Evolutionary conservation across 1,139 yeast species (phyloP), one percentile per base, ranked within the genome.

Genomic region (Blastobotrys buckinghamii): DNA sequence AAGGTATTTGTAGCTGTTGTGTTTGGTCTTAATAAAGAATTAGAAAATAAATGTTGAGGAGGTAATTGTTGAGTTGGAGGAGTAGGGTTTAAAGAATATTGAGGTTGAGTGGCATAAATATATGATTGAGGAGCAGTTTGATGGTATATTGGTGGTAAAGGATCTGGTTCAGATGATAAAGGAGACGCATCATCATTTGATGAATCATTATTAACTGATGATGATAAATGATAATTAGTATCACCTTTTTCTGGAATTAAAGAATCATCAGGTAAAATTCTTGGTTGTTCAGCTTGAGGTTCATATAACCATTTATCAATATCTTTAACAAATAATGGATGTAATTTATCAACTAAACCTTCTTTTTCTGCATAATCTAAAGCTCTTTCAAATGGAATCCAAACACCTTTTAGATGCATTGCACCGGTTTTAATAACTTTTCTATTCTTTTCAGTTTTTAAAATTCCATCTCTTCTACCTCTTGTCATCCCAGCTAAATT

Each of bases 311-410:
- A 52, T 16, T 59, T 44, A 47, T 85, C 84, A 55, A 88, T 85
- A 64, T 89, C 95, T 55, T 87, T 77, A 24, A 87, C 95, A 68
- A 89, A 88, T 54, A 89, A 73, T 1, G 96, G 96, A 63, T 85
- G 88, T 54, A 89, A 74, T 52, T 81, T 63, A 61, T 88, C 96
- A 34, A 82, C 84, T 50, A 89, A 86, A 16, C 84, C 83, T 64
- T 88, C 96, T 55, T 84, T 75, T 63, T 84, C 85, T 10, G 96
- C 96, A 81, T 88, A 83, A 19, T 84, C 82, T 46, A 84, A 71
- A 1, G 96, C 97, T 50, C 96, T 73, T 54, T 89, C 96, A 66
- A 86, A 87, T 1, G 97, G 96, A 54, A 90, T 87, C 97, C 97
- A 89, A 39, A 89, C 97, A 47, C 97, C 97, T 67, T 89, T 89